Base-by-base conservation (phyloP, 768 basidiomycete genomes). In the Xerocomus potaroensis region DNA sequence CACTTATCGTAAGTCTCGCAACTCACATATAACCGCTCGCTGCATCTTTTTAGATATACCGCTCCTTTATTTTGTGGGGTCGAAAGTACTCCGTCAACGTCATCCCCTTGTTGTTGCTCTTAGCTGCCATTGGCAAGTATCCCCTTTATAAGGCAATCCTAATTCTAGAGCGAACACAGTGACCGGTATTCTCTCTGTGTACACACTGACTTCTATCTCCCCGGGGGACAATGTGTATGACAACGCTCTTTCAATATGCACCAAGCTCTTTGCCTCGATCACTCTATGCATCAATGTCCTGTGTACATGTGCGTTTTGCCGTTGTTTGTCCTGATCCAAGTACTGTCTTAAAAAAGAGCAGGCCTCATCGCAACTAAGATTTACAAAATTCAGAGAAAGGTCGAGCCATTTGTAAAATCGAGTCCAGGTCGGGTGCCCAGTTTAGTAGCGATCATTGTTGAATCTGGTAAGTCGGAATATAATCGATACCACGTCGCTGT, bases 51-150 rank as follows among this genome's bases (percentile, higher is more conserved):
- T 16, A 45, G 43, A 12, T 45, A 10, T 45, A 45, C 30, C 43
- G 43, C 35, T 29, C 43, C 8, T 45, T 37, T 6, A 29, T 45
- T 18, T 15, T 45, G 30, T 45, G 43, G 43, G 19, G 35, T 30
- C 35, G 43, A 30, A 45, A 37, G 5, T 21, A 15, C 27, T 16
- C 30, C 4, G 15, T 45, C 3, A 19, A 29, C 30, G 1, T 37
- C 27, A 21, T 45, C 14, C 43, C 43, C 22, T 45, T 37, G 8
- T 30, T 45, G 19, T 14, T 37, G 15, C 30, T 36, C 18, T 22
- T 45, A 5, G 43, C 43, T 23, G 27, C 36, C 35, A 29, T 29
- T 29, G 43, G 43, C 26, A 16, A 37, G 43, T 29, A 16, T 8
- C 14, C 15, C 14, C 19, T 27, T 22, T 16, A 24, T 29, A 15